phyloP scores from a whole-genome alignment of 225 moss, liverwort and hornwort genomes.

The Pseudoscleropodium purum region DNA sequence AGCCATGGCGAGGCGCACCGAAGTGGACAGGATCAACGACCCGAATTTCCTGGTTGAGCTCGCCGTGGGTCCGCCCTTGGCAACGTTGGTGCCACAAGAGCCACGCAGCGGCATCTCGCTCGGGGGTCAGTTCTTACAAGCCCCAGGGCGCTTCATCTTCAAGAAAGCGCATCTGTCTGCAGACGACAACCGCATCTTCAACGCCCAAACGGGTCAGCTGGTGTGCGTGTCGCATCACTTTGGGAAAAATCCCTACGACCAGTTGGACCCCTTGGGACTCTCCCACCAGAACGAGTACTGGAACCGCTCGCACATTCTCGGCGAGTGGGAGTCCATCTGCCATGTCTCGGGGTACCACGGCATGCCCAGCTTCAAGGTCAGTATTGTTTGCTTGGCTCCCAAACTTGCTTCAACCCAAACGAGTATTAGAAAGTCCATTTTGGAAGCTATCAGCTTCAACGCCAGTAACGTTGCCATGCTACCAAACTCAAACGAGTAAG shows the following conservation, averaged over 20 bases:
- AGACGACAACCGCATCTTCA: constrained; percentile 75
- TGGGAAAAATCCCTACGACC: constrained; percentile 77
- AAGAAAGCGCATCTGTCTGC: constrained; percentile 78
- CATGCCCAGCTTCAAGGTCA: constrained; percentile 69
- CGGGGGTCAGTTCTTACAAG: constrained; percentile 32
- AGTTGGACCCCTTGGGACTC: constrained; percentile 61
- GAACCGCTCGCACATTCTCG: constrained; percentile 55
- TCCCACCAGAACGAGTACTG: constrained; percentile 59
- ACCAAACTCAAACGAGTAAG: not conserved
- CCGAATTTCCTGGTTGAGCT: constrained; percentile 76
- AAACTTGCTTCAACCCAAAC: not conserved
- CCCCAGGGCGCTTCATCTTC: constrained; percentile 56
- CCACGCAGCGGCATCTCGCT: constrained; percentile 41
- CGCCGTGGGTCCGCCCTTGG: constrained; percentile 66
- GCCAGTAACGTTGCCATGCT: not conserved
- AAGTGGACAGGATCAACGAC: constrained; percentile 71
- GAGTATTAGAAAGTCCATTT: not conserved
- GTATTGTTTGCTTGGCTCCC: not conserved
- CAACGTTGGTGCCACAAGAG: constrained; percentile 57
- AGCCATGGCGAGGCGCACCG: constrained; percentile 37
- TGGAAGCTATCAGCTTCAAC: not conserved
- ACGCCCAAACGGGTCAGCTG: constrained; percentile 51
- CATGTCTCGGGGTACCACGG: constrained; percentile 75
- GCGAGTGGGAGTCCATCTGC: constrained; percentile 85
- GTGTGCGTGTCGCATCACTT: constrained; percentile 67